Percentiles rank a stretch among this genome's conserved stretches.
These are phyloP conservation scores for Peronospora destructor DNA, from an alignment of 352 stramenopile genomes.

Conservation along the genomic window DNA sequence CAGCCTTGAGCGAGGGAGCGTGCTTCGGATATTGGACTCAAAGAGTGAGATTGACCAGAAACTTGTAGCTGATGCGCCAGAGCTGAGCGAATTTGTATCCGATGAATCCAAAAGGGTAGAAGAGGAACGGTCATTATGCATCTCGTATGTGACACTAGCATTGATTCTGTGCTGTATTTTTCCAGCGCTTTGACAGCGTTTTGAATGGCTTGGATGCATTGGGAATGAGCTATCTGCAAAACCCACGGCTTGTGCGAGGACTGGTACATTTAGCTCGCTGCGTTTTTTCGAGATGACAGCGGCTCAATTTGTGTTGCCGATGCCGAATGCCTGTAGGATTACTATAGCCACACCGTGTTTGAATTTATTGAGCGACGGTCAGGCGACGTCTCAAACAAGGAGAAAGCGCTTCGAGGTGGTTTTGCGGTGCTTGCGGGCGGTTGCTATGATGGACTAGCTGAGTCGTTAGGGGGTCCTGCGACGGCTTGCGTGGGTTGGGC, in stretches of 20 bases:
- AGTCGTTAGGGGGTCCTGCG: constrained; percentile 52
- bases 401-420: constrained; percentile 28
- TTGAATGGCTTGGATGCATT: constrained; percentile 53
- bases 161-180: constrained; percentile 5
- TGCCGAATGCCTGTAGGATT: constrained; percentile 46
- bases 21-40: constrained; percentile 83
- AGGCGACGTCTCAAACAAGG: constrained; percentile 1
- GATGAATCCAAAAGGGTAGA: constrained; percentile 43
- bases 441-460: constrained; percentile 73
- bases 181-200: constrained; percentile 63
- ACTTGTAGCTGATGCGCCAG: constrained; percentile 58
- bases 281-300: background rate
- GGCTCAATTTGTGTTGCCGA: constrained; percentile 4
- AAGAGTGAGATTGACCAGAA: constrained; percentile 68
- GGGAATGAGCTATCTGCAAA: constrained; percentile 52
- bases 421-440: constrained; percentile 80
- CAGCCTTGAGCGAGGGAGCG: constrained; percentile 73
- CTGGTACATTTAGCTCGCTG: constrained; percentile 34
- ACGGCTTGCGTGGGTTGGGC: constrained; percentile 79
- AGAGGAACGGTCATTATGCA: background rate
- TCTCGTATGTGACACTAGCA: constrained; percentile 2
- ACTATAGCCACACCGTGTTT: constrained; percentile 87
- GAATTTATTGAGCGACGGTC: constrained; percentile 69
- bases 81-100: constrained; percentile 58
- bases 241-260: constrained; percentile 69